Percentiles rank a stretch among this genome's conserved stretches.
Evolutionary conservation across 2,329 filamentous ascomycete genomes (phyloP).

Genomic region (Xylariaceae sp.): DNA sequence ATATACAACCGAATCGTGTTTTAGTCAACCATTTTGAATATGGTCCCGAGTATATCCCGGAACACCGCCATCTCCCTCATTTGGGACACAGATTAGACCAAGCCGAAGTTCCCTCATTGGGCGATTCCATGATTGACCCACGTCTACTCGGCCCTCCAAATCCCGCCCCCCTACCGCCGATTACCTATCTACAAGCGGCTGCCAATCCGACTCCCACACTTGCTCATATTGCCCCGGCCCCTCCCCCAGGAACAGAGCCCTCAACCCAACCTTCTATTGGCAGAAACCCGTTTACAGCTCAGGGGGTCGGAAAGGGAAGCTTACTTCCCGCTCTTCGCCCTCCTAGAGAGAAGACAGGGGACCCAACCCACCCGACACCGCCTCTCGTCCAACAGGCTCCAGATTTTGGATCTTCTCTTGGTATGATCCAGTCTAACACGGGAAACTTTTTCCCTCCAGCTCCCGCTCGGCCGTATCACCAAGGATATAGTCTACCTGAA

Average conservation of each 20-base stretch:
- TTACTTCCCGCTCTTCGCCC: constrained; percentile 37
- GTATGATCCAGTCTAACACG: constrained; percentile 34
- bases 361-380: constrained; percentile 22
- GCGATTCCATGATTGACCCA: constrained; percentile 31
- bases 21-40: constrained; percentile 9
- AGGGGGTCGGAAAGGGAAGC: constrained; percentile 29
- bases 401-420: constrained; percentile 29
- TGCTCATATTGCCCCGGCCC: constrained; percentile 31
- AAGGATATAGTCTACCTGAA: constrained; percentile 34
- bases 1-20: constrained; percentile 14
- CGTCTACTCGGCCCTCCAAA: constrained; percentile 25
- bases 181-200: constrained; percentile 38
- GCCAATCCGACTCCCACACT: constrained; percentile 34
- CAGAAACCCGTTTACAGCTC: constrained; percentile 35
- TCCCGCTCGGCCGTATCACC: constrained; percentile 36
- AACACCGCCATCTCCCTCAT: constrained; percentile 12
- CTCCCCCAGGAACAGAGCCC: constrained; percentile 23
- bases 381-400: constrained; percentile 22
- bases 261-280: constrained; percentile 16
- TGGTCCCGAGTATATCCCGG: constrained; percentile 12
- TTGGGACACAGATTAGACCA: constrained; percentile 15
- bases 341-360: constrained; percentile 33
- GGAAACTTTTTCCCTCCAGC: constrained; percentile 37
- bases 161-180: constrained; percentile 24
- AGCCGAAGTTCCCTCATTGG: constrained; percentile 9